These are phyloP conservation scores for Phialophora verrucosa DNA, from an alignment of 2,329 filamentous ascomycete genomes.

Conservation along the genomic window DNA sequence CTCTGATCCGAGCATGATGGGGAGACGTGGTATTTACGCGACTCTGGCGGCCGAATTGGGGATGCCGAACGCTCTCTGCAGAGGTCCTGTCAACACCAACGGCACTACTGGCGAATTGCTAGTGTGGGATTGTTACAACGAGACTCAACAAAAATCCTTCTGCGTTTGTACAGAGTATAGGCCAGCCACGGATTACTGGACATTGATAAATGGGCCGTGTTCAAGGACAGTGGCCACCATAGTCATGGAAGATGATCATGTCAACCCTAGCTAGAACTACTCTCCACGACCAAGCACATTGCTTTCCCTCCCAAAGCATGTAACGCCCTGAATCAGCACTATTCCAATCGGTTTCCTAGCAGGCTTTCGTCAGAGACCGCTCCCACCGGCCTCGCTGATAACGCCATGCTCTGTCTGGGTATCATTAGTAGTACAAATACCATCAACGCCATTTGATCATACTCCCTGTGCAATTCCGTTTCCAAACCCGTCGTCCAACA, in stretches of 20 bases:
- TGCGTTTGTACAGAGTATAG: background rate
- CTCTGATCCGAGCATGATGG: background rate
- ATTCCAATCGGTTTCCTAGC: conserved; percentile 7
- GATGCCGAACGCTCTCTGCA: background rate
- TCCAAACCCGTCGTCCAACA: conserved; percentile 3
- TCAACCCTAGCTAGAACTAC: background rate
- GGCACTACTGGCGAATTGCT: background rate
- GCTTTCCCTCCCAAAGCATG: background rate
- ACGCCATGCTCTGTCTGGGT: conserved; percentile 34
- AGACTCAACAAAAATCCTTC: background rate
- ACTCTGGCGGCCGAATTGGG: conserved; percentile 9
- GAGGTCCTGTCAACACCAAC: background rate
- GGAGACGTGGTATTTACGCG: conserved; percentile 30
- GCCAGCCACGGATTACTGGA: background rate
- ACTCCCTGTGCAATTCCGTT: background rate
- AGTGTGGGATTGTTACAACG: no score
- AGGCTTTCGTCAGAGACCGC: conserved; percentile 14
- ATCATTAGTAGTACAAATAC: conserved; percentile 35
- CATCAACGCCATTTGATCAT: background rate
- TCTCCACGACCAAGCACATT: background rate
- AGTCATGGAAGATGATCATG: background rate
- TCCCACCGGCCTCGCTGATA: conserved; percentile 23
- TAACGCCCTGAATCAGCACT: background rate
- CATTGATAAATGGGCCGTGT: background rate
- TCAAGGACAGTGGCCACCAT: background rate